Conservation (phyloP, 225 moss, liverwort and hornwort species). For the Ulota crispa region DNA sequence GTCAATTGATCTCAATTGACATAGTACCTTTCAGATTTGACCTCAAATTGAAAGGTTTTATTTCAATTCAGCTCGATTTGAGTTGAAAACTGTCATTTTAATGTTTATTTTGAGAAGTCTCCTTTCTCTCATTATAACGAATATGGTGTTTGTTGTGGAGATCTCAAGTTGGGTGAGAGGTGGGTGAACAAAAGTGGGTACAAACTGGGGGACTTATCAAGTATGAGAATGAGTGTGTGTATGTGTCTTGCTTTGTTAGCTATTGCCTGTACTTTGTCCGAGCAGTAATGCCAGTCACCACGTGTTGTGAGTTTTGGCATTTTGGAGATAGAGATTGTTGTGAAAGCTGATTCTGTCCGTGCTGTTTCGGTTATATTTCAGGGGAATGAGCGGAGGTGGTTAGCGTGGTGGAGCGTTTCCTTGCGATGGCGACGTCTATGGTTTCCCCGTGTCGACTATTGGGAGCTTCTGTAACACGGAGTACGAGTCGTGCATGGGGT, state of each 20-base stretch:
- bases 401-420: not conserved
- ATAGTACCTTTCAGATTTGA: too few relatives aligned
- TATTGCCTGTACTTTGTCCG: not conserved
- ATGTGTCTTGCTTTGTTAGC: not conserved
- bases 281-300: not conserved
- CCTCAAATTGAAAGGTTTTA: too few relatives aligned
- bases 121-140: too few relatives aligned
- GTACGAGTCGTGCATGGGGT: not conserved
- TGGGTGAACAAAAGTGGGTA: not conserved
- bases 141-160: not conserved
- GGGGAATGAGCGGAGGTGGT: constrained; percentile 21
- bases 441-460: constrained; percentile 3
- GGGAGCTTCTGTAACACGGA: not conserved
- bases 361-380: not conserved
- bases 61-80: too few relatives aligned
- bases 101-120: too few relatives aligned
- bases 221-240: not conserved
- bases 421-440: constrained; percentile 21
- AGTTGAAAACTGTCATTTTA: too few relatives aligned
- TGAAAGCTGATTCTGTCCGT: not conserved
- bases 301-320: not conserved
- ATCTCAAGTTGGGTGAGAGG: constrained; percentile 3
- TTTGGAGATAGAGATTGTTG: not conserved
- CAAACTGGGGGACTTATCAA: not conserved
- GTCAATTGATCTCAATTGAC: too few relatives aligned